Conservation (phyloP, 2,329 filamentous ascomycete species). For the Aspergillus sp. region DNA sequence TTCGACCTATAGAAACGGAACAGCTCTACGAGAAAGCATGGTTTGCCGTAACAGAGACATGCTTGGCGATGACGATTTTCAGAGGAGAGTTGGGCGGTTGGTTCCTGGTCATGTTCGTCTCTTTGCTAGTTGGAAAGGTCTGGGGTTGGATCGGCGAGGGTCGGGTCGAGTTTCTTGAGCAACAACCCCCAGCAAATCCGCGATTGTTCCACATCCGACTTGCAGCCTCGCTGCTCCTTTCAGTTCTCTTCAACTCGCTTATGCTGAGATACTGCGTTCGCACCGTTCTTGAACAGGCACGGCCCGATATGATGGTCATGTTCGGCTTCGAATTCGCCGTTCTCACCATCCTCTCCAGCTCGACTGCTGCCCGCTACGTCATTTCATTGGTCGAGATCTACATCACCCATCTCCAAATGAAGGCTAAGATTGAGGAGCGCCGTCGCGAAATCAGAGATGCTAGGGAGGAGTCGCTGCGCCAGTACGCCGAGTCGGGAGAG, state of each 20-base stretch:
- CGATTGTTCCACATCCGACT: slow-evolving; percentile 83
- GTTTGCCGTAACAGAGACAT: slow-evolving; percentile 97
- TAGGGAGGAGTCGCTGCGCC: slow-evolving; percentile 50
- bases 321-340: slow-evolving; percentile 98
- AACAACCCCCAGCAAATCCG: slow-evolving; percentile 88
- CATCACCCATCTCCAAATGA: slow-evolving; percentile 73
- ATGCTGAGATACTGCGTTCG: slow-evolving; percentile 80
- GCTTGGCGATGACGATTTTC: slow-evolving; percentile 97
- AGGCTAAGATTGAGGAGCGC: slow-evolving; percentile 66
- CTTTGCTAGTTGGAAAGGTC: slow-evolving; percentile 87
- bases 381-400: slow-evolving; percentile 76
- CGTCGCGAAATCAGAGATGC: slow-evolving; percentile 65
- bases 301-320: slow-evolving; percentile 99
- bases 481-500: slow-evolving; percentile 39
- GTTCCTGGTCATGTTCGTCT: slow-evolving; percentile 96
- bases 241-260: slow-evolving; percentile 74
- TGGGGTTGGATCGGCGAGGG: slow-evolving; percentile 99
- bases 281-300: slow-evolving; percentile 80
- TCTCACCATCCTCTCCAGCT: slow-evolving; percentile 74
- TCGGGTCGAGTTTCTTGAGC: slow-evolving; percentile 88
- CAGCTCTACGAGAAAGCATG: slow-evolving; percentile 96
- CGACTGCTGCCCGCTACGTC: slow-evolving; percentile 75
- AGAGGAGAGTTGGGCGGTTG: slow-evolving; percentile 90
- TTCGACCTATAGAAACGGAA: slow-evolving; percentile 93
- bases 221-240: slow-evolving; percentile 74